Conservation (phyloP, 2,329 filamentous ascomycete species). For the Monosporascus ibericus region DNA sequence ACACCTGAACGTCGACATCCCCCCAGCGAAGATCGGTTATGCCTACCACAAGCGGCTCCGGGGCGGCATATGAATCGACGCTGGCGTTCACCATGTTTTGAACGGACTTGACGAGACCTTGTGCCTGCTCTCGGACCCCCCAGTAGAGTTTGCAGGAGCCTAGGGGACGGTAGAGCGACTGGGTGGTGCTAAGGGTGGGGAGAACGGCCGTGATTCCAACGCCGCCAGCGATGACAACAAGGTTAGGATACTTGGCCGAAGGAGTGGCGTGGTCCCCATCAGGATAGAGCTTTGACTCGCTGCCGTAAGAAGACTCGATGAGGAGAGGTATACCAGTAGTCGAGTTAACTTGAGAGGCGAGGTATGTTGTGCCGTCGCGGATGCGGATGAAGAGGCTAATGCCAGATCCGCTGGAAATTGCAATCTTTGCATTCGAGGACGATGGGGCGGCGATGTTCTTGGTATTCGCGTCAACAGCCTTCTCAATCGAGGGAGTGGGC, state of each 20-base stretch:
- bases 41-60: too few species aligned
- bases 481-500: neutral
- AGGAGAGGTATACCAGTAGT: neutral
- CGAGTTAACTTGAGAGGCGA: neutral
- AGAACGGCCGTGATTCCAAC: constrained; percentile 27
- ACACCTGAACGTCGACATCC: neutral
- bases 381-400: neutral
- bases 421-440: too few species aligned
- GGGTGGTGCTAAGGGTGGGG: constrained; percentile 11
- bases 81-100: neutral
- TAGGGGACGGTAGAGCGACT: neutral
- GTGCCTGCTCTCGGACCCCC: neutral
- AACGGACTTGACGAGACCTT: neutral
- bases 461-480: neutral
- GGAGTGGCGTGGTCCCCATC: constrained; percentile 2
- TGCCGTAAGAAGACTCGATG: neutral
- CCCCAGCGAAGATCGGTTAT: too few species aligned
- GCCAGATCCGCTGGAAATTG: neutral
- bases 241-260: constrained; percentile 15
- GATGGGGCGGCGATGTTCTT: neutral
- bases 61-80: too few species aligned
- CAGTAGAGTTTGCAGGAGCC: neutral
- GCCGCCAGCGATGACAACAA: constrained; percentile 27
- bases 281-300: neutral
- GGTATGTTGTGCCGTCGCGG: neutral